Evolutionary conservation across 2,329 filamentous ascomycete genomes (phyloP).

Genomic region (Arthroderma sp.): DNA sequence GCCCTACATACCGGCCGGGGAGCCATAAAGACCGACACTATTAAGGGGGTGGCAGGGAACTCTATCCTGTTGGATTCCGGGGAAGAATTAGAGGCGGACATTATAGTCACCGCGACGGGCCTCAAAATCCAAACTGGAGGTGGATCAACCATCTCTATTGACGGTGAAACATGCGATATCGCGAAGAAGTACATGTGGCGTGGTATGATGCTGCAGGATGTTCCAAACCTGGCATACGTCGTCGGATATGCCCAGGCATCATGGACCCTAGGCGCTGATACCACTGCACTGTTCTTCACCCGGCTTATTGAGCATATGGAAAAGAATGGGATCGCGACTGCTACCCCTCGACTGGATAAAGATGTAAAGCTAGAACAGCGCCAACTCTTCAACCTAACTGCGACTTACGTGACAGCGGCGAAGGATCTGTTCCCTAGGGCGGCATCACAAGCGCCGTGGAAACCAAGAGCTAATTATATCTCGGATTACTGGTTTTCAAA

Average conservation of each 20-base stretch:
- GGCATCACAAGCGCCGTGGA: constrained; percentile 28
- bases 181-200: constrained; percentile 25
- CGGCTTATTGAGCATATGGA: constrained; percentile 25
- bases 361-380: constrained; percentile 15
- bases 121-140: constrained; percentile 29
- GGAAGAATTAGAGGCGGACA: constrained; percentile 27
- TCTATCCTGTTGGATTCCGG: constrained; percentile 38
- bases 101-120: constrained; percentile 34
- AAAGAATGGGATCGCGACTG: constrained; percentile 15
- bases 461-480: constrained; percentile 25
- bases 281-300: constrained; percentile 27
- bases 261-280: constrained; percentile 34
- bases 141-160: constrained; percentile 23
- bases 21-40: constrained; percentile 42
- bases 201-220: constrained; percentile 31
- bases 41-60: constrained; percentile 37
- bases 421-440: constrained; percentile 24
- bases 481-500: constrained; percentile 27
- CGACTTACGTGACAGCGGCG: constrained; percentile 29
- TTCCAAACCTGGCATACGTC: constrained; percentile 30
- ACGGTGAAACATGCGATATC: constrained; percentile 15
- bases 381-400: constrained; percentile 25
- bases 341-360: constrained; percentile 17
- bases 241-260: constrained; percentile 34
- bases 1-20: constrained; percentile 38